Evolutionary conservation across 2,329 filamentous ascomycete species (phyloP).

Genomic region (Venturiaceae sp.): DNA sequence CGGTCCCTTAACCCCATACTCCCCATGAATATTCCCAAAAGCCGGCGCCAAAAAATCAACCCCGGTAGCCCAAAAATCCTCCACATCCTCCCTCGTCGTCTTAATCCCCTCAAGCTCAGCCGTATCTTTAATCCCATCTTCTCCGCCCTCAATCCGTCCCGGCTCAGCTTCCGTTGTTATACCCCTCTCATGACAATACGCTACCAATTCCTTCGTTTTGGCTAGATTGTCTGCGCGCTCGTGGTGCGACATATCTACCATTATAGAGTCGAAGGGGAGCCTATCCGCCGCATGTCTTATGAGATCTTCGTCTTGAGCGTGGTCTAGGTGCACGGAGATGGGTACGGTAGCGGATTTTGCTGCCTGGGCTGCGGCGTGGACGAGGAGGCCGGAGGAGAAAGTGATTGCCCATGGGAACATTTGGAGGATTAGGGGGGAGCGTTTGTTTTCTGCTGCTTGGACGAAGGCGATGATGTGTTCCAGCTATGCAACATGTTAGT

Average conservation of each 20-base stretch:
- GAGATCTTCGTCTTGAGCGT: slow-evolving; percentile 26
- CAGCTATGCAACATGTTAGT: slow-evolving; percentile 43
- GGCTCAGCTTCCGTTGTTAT: slow-evolving; percentile 59
- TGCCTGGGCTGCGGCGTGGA: slow-evolving; percentile 26
- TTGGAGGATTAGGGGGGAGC: slow-evolving; percentile 54
- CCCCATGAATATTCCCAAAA: slow-evolving; percentile 68
- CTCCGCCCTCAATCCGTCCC: slow-evolving; percentile 61
- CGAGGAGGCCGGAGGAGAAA: slow-evolving; percentile 40
- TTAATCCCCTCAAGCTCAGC: slow-evolving; percentile 52
- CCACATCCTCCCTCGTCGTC: slow-evolving; percentile 59
- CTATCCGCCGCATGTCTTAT: slow-evolving; percentile 25
- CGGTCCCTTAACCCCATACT: slow-evolving; percentile 57
- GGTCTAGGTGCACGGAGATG: slow-evolving; percentile 28
- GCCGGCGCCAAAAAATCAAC: slow-evolving; percentile 67
- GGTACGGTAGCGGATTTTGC: slow-evolving; percentile 23
- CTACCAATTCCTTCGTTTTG: slow-evolving; percentile 52
- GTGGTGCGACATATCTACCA: slow-evolving; percentile 69
- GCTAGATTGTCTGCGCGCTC: slow-evolving; percentile 61
- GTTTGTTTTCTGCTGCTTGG: slow-evolving; percentile 52
- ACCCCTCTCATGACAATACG: slow-evolving; percentile 53
- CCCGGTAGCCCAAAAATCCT: slow-evolving; percentile 60
- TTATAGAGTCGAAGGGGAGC: slow-evolving; percentile 55
- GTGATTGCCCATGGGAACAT: slow-evolving; percentile 62
- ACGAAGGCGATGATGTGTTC: slow-evolving; percentile 56
- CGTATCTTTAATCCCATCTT: slow-evolving; percentile 64